These are phyloP conservation scores for Naganishia friedmannii DNA, from an alignment of 768 basidiomycete genomes.

Conservation along the genomic window DNA sequence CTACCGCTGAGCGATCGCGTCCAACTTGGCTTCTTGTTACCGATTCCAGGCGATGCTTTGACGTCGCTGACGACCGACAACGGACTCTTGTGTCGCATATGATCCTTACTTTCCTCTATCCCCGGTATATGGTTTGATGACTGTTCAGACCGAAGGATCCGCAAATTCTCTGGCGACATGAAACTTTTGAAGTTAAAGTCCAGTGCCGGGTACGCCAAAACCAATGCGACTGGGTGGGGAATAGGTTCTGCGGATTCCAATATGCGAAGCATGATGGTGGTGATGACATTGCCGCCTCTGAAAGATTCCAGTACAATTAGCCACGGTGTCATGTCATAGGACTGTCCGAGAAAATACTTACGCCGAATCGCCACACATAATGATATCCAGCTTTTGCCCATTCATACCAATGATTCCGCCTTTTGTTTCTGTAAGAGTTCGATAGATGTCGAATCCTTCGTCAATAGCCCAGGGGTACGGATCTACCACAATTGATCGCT, in stretches of 20 bases:
- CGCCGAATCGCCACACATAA: conserved; percentile 95
- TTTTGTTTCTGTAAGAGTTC: conserved; percentile 71
- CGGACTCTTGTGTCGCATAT: conserved; percentile 83
- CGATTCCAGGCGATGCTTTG: conserved; percentile 48
- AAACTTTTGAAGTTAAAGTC: conserved; percentile 99
- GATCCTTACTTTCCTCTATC: conserved; percentile 74
- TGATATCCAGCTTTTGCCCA: conserved; percentile 70
- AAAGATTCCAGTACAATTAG: not conserved
- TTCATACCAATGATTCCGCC: conserved; percentile 83
- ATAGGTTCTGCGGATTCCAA: conserved; percentile 64
- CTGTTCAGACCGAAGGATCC: conserved; percentile 79
- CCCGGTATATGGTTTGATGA: conserved; percentile 76
- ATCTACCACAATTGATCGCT: conserved; percentile 57
- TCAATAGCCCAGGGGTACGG: conserved; percentile 96
- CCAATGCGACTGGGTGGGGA: conserved; percentile 73
- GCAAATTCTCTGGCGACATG: conserved; percentile 70
- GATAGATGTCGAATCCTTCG: conserved; percentile 88
- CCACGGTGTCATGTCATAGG: not conserved
- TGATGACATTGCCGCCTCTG: conserved; percentile 83
- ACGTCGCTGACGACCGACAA: conserved; percentile 82
- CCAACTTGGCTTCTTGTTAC: conserved; percentile 56
- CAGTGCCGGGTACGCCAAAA: conserved; percentile 84
- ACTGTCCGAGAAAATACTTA: conserved; percentile 55
- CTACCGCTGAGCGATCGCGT: conserved; percentile 48
- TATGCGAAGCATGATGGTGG: conserved; percentile 78